Evolutionary conservation across 2,329 filamentous ascomycete genomes (phyloP), one percentile per base, ranked within the genome.

Genomic region (Cladosporium sp.): DNA sequence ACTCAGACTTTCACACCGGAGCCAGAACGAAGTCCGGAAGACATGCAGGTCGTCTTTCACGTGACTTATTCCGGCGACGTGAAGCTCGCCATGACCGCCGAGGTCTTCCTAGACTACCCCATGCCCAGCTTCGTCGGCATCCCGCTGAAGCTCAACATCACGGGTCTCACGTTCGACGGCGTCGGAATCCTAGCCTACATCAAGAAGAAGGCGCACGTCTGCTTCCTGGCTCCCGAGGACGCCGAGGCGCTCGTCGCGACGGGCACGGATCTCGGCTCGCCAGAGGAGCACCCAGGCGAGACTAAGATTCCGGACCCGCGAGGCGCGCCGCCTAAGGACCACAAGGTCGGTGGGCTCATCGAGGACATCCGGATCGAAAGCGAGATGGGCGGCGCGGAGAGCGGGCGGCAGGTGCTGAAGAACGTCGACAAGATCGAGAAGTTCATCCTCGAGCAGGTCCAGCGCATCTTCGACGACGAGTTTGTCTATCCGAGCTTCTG

Each of bases 361-460:
- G 89, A 95, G 68, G 89, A 97, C 71, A 95, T 98, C 63, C 84
- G 86, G 59, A 92, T 98, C 6, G 93, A 98, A 71, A 97, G 92
- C 68, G 93, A 98, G 72, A 98, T 98, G 68, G 93, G 93, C 6
- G 86, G 93, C 68, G 84, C 90, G 59, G 90, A 95, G 64, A 85
- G 87, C 55, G 89, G 89, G 22, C 95, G 93, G 73, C 92, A 96
- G 73, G 93, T 92, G 43, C 74, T 98, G 55, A 97, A 96, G 77
- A 98, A 98, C 68, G 92, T 98, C 46, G 92, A 93, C 54, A 98
- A 98, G 77, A 93, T 98, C 54, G 93, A 98, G 74, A 87, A 89
- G 63, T 98, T 98, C 69, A 89, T 98, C 53, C 77, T 98, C 55
- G 92, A 97, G 69, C 92, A 97, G 72, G 93, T 98, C 57, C 84